Evolutionary conservation across 176 grass and related monocot genomes (phyloP).

Genomic region (Paspalum notatum): DNA sequence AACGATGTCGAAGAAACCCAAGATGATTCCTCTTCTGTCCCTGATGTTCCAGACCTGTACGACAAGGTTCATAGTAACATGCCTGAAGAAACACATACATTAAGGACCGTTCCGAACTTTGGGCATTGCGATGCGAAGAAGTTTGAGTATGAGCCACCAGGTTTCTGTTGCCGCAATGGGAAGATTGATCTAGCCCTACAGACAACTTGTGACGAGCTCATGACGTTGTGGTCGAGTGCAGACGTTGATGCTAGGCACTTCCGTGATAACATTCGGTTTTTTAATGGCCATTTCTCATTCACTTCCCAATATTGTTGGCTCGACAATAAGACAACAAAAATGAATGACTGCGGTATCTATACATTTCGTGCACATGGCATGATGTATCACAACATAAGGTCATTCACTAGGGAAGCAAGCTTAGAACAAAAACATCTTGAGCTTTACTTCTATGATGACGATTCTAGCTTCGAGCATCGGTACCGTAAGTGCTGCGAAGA

Average conservation of each 20-base stretch:
- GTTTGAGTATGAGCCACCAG: not conserved
- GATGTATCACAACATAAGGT: slow-evolving; percentile 7
- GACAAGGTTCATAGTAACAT: not conserved
- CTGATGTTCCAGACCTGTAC: not conserved
- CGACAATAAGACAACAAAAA: not conserved
- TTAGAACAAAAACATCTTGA: not conserved
- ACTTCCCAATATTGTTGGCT: not conserved
- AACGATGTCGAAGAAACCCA: not conserved
- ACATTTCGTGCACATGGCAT: not conserved
- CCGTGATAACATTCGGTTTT: not conserved
- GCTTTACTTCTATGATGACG: not conserved
- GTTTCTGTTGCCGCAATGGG: not conserved
- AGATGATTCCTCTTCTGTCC: not conserved
- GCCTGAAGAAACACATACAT: not conserved
- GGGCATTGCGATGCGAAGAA: not conserved
- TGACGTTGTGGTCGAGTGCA: not conserved
- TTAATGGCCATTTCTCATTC: not conserved
- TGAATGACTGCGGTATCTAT: not conserved
- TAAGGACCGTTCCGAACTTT: not conserved
- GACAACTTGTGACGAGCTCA: not conserved
- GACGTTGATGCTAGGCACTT: not conserved
- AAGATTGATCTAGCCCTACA: not conserved
- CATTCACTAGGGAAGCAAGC: not conserved
- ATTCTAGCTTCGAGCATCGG: not conserved
- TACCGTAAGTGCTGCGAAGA: not conserved